Base-by-base conservation (phyloP, 208 protist genomes). In the Porcisia hertigi region DNA sequence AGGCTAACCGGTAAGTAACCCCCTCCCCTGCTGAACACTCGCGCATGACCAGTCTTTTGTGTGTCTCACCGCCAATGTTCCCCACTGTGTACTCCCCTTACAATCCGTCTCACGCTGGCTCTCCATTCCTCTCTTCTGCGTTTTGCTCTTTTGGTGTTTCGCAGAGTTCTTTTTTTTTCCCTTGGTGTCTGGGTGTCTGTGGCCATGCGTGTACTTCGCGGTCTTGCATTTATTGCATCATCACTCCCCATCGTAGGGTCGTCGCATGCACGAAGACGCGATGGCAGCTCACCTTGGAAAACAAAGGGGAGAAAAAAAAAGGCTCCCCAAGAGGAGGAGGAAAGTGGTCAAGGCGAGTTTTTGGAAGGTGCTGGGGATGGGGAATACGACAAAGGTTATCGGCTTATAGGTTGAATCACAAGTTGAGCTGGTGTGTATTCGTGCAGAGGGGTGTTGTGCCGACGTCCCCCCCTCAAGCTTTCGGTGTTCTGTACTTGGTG, bases 1-100 rank as follows among this genome's bases (percentile, higher is more conserved):
- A 99, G 96, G 97, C 98, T 77, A 99, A 99, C 97, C 96, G 99
- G 83, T 99, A 99, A 99, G 77, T 55, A 30, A n/a, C 45, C 45
- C 3, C 45, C n/a, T 14, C 23, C 36, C 9, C 67, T 58, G 18
- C 16, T 71, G 1, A 0, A 11, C 59, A 0, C 25, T 34, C 6
- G 12, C 23, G 4, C 54, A n/a, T n/a, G 20, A 53, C 49, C 3
- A 6, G 2, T 7, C 8, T 53, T 14, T 7, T 14, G 16, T 53
- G 12, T 58, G 12, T n/a, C 23, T 58, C 20, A 5, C 54, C 54
- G 18, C 18, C 20, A n/a, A 7, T 16, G 23, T 30, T 30, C 36
- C 16, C 14, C n/a, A 16, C 59, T 43, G 23, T 64, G 4, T 58
- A 5, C 54, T 58, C 0, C 54, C 12, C 4, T 7, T 16, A 58